Conservation (phyloP, 2,329 filamentous ascomycete species). For the Aspergillus sp. region DNA sequence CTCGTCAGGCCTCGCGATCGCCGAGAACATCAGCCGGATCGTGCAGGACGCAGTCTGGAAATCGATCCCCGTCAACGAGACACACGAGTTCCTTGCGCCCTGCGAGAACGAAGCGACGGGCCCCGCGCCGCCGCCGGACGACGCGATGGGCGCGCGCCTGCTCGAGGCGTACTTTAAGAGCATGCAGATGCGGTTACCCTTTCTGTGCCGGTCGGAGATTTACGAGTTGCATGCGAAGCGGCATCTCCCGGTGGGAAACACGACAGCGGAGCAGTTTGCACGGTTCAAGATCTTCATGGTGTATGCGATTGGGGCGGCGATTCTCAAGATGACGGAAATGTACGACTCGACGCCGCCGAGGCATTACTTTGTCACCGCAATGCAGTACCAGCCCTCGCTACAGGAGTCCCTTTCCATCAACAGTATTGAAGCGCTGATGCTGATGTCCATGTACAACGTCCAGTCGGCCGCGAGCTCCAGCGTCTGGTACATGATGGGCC, state of each 20-base stretch:
- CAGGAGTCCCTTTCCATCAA: slow-evolving; percentile 18
- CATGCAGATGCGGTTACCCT: slow-evolving; percentile 27
- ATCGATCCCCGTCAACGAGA: slow-evolving; percentile 19
- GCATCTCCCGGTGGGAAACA: background rate
- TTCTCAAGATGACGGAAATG: slow-evolving; percentile 24
- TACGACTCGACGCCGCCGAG: slow-evolving; percentile 23
- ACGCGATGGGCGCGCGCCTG: slow-evolving; percentile 18
- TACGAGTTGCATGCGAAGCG: slow-evolving; percentile 18
- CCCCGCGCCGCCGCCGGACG: slow-evolving; percentile 16
- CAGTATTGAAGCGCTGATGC: slow-evolving; percentile 30
- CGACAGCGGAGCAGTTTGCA: slow-evolving; percentile 18
- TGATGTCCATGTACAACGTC: slow-evolving; percentile 30
- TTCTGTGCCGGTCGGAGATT: slow-evolving; percentile 22
- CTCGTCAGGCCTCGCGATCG: slow-evolving; percentile 26
- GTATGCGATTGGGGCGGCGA: slow-evolving; percentile 27
- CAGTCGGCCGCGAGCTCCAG: slow-evolving; percentile 28
- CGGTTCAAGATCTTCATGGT: slow-evolving; percentile 31
- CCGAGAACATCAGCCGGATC: slow-evolving; percentile 21
- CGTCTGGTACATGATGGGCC: slow-evolving; percentile 33
- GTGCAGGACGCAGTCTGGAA: slow-evolving; percentile 22
- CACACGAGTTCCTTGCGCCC: slow-evolving; percentile 1
- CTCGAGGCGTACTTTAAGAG: slow-evolving; percentile 28
- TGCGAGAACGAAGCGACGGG: background rate
- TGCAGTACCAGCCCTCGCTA: slow-evolving; percentile 20
- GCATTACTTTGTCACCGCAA: slow-evolving; percentile 19